Evolutionary conservation across 441 rosid genomes (phyloP).

Genomic region (Lepidium campestre): DNA sequence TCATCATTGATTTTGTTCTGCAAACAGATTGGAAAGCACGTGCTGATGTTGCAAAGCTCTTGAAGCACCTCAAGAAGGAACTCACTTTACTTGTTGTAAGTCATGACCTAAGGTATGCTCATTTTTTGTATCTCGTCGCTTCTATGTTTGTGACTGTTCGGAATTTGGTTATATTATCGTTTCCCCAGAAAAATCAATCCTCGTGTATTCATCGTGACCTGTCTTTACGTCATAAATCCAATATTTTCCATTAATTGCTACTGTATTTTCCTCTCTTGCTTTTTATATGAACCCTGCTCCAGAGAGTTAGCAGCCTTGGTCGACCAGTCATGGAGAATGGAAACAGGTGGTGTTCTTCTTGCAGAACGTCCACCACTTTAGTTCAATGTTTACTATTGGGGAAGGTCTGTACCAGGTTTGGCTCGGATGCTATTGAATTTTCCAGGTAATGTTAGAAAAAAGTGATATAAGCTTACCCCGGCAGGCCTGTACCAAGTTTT

Average conservation of each 20-base stretch:
- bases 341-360: slow-evolving; percentile 68
- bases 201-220: background rate
- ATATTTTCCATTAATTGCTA: background rate
- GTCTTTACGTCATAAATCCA: background rate
- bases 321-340: slow-evolving; percentile 90
- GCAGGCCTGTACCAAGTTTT: background rate
- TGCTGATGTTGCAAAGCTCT: slow-evolving; percentile 82
- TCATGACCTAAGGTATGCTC: slow-evolving; percentile 80
- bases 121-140: background rate
- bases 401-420: slow-evolving; percentile 32
- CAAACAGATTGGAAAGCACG: slow-evolving; percentile 87
- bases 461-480: slow-evolving; percentile 1
- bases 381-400: slow-evolving; percentile 1
- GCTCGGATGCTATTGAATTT: slow-evolving; percentile 2
- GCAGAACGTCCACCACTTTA: slow-evolving; percentile 48
- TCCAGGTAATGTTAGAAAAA: background rate
- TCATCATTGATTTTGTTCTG: slow-evolving; percentile 9
- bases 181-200: background rate
- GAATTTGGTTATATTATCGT: background rate
- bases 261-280: background rate
- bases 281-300: slow-evolving; percentile 11
- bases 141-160: slow-evolving; percentile 7
- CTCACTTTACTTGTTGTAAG: slow-evolving; percentile 83
- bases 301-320: slow-evolving; percentile 74
- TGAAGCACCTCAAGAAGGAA: slow-evolving; percentile 79